Evolutionary conservation across 2,329 filamentous ascomycete species (phyloP).

Genomic region (Penicillium nordicum): DNA sequence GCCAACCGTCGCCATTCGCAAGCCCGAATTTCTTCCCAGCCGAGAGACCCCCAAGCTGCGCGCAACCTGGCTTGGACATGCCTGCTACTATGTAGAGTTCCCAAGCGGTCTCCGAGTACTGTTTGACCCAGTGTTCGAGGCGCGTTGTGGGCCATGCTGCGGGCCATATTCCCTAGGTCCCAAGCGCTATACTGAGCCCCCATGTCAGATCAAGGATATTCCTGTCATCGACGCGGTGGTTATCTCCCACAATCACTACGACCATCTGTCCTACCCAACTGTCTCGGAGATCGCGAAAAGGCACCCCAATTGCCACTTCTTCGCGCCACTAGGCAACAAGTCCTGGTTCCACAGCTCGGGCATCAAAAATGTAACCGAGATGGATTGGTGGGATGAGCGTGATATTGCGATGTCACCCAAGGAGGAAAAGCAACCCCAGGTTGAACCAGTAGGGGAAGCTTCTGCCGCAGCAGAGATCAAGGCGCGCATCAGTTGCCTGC

Average conservation of each 20-base stretch:
- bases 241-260: conserved; percentile 90
- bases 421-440: conserved; percentile 23
- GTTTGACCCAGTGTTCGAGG: conserved; percentile 90
- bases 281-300: conserved; percentile 66
- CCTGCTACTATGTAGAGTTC: conserved; percentile 90
- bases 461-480: conserved; percentile 51
- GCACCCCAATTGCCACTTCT: conserved; percentile 79
- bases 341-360: conserved; percentile 73
- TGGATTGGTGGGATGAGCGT: conserved; percentile 92
- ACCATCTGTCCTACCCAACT: conserved; percentile 78
- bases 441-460: conserved; percentile 27
- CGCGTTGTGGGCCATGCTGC: conserved; percentile 81
- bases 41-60: conserved; percentile 62
- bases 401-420: conserved; percentile 62
- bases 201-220: conserved; percentile 74
- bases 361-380: conserved; percentile 73
- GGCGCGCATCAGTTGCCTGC: conserved; percentile 73
- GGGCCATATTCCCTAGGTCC: conserved; percentile 71
- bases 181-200: conserved; percentile 72
- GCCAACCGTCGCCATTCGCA: conserved; percentile 63
- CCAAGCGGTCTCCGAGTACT: conserved; percentile 80
- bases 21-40: conserved; percentile 63
- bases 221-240: conserved; percentile 59
- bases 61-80: conserved; percentile 93
- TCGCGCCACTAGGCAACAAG: conserved; percentile 79